These are phyloP conservation scores for Capronia epimyces DNA, from an alignment of 2,329 filamentous ascomycete species.

Conservation along the genomic window DNA sequence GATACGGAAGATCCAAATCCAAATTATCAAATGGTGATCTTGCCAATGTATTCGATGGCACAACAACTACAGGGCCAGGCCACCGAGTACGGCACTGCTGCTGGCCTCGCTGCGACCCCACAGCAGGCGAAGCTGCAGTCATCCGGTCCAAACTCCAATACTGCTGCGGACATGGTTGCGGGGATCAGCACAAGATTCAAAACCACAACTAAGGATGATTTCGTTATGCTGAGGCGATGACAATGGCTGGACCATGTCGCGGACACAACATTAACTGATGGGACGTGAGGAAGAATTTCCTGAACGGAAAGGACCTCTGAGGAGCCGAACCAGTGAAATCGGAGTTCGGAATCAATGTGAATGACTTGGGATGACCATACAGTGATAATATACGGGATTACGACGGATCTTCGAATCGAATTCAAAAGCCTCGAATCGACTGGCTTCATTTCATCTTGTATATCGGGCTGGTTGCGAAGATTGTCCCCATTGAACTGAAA, in stretches of 20 bases:
- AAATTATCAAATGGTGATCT: not conserved
- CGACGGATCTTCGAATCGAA: not conserved
- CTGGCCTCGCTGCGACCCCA: not conserved
- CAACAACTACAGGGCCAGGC: not conserved
- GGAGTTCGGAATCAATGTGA: not conserved
- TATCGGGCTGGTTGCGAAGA: not conserved
- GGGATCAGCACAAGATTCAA: slow-evolving; percentile 20
- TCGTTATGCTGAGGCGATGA: slow-evolving; percentile 17
- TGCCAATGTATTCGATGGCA: not conserved
- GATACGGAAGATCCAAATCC: not conserved
- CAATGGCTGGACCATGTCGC: not conserved
- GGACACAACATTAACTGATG: not conserved
- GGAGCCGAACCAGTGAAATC: not conserved
- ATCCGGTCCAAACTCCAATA: slow-evolving; percentile 6
- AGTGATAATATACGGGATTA: not conserved
- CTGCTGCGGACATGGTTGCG: slow-evolving; percentile 16
- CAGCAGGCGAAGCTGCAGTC: not conserved
- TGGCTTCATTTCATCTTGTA: not conserved
- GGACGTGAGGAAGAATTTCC: not conserved
- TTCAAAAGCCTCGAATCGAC: not conserved
- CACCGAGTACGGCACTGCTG: not conserved
- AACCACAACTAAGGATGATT: slow-evolving; percentile 11
- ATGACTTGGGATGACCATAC: not conserved
- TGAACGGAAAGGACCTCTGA: not conserved
- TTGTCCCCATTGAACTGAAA: not conserved